phyloP scores from a whole-genome alignment of 306 rosid genomes.

The Citrullus colocynthis region DNA sequence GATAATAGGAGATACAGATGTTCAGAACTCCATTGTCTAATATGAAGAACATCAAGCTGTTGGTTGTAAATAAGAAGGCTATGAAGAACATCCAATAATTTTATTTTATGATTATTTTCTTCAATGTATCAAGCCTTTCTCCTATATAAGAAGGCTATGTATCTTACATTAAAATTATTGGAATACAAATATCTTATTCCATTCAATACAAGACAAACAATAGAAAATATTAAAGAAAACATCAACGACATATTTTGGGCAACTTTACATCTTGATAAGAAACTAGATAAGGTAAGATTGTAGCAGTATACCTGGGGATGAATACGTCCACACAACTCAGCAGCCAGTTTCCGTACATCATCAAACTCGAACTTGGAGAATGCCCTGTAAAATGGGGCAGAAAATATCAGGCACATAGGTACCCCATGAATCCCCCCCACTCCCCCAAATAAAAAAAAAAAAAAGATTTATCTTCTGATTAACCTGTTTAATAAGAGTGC shows the following conservation, averaged over 20 bases:
- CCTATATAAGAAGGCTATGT: too few species aligned
- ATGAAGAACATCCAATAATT: too few species aligned
- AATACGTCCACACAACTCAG: constrained; percentile 90
- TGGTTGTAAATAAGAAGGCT: too few species aligned
- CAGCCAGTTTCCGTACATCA: constrained; percentile 76
- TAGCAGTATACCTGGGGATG: constrained; percentile 59
- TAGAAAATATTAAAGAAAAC: neutral
- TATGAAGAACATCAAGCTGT: neutral
- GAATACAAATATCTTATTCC: too few species aligned
- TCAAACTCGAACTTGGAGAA: constrained; percentile 63
- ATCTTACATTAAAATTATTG: too few species aligned
- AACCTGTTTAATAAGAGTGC: constrained; percentile 57
- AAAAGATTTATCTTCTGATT: constrained; percentile 4
- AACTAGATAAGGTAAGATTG: neutral
- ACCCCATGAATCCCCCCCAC: neutral
- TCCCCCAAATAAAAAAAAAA: neutral
- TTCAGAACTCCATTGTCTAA: neutral
- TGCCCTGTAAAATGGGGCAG: constrained; percentile 35
- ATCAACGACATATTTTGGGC: neutral
- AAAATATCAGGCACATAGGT: neutral
- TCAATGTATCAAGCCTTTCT: too few species aligned
- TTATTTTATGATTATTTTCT: too few species aligned
- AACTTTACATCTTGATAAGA: neutral
- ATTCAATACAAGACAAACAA: neutral
- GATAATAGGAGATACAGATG: neutral